Base-by-base conservation (phyloP, 1,284 basidiomycete genomes). In the Anthracocystis walkeri region DNA sequence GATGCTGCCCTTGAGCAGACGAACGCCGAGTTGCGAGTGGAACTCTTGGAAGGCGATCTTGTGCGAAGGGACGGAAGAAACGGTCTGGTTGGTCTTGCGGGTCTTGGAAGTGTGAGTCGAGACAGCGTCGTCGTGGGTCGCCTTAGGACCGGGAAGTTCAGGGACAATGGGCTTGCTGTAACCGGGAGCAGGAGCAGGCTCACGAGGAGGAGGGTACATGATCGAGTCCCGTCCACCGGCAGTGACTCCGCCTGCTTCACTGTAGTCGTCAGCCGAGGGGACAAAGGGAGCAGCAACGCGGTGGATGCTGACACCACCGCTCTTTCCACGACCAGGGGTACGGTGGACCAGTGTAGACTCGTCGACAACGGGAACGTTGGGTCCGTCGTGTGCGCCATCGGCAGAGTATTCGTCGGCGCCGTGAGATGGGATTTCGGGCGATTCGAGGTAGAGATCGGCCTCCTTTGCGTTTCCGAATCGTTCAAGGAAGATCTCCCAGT, bases 1-100 rank as follows among this genome's bases (percentile, higher is more conserved):
- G 67, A 99, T 93, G 78, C 90, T 92, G 14, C 96, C 96, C 75
- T 92, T 89, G 27, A 99, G 91, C 7, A 95, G 97, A 58, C 96
- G 89, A 16, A 98, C 95, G 14, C 97, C 96, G 45, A 86, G 85
- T 77, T 86, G 81, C 58, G 77, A 52, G 77, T 78, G 70, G 69
- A 79, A 84, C 69, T 84, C 82, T 65, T 85, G 79, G 73, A 85
- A 84, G 48, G 84, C 81, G 61, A 82, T 77, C 82, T 82, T 84
- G 77, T 84, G 82, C 48, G 77, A 75, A 3, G 75, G 69, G 12
- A 67, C 49, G 12, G 70, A 73, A n/a, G 70, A 63, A 44, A 60
- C 58, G 50, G 72, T 78, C 58, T 69, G 64, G 54, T 64, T 68
- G 56, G 80, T 80, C 72, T 78, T 79, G 65, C 68, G 75, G 16